A percentile compares a stretch with the other conserved stretches of the same genome.
phyloP scores from a whole-genome alignment of 2,329 filamentous ascomycete genomes.

The Thielaviopsis musarum region DNA sequence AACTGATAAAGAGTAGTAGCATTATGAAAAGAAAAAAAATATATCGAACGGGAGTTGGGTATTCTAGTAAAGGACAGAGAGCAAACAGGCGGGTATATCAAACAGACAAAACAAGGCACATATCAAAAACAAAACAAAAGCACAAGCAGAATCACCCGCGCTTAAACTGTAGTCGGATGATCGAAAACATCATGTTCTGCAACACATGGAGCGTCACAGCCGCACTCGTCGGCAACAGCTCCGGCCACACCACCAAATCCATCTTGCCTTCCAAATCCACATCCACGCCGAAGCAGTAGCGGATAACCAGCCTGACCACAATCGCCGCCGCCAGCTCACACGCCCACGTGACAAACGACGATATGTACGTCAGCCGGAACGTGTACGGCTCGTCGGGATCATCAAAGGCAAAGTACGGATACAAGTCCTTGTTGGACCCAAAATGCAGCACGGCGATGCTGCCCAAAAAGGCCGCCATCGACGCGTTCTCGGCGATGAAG shows the following conservation, averaged over 20 bases:
- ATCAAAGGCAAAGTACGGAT: slow-evolving; percentile 54
- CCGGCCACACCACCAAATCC: slow-evolving; percentile 49
- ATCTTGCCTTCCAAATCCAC: slow-evolving; percentile 47
- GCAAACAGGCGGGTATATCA: background rate
- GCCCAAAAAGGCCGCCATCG: slow-evolving; percentile 51
- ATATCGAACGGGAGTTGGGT: background rate
- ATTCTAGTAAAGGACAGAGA: background rate
- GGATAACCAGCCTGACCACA: slow-evolving; percentile 40
- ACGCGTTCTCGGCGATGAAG: slow-evolving; percentile 48
- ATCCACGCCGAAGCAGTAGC: slow-evolving; percentile 40
- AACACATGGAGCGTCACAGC: slow-evolving; percentile 51
- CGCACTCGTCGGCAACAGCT: slow-evolving; percentile 47
- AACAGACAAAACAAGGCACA: background rate
- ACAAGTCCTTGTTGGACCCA: slow-evolving; percentile 49
- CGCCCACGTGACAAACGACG: slow-evolving; percentile 47
- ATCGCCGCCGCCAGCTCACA: slow-evolving; percentile 48
- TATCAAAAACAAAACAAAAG: background rate
- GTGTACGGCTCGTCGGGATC: slow-evolving; percentile 35
- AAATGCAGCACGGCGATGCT: slow-evolving; percentile 50
- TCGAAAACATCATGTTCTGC: slow-evolving; percentile 58
- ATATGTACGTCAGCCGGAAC: slow-evolving; percentile 45
- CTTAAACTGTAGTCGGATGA: slow-evolving; percentile 45
- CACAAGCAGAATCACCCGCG: slow-evolving; percentile 12
- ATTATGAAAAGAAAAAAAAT: background rate
- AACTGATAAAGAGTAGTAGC: background rate